Percentiles rank a stretch among this genome's conserved stretches.
Conservation (phyloP, 2,329 filamentous ascomycete genomes). For the Alternaria alternata region DNA sequence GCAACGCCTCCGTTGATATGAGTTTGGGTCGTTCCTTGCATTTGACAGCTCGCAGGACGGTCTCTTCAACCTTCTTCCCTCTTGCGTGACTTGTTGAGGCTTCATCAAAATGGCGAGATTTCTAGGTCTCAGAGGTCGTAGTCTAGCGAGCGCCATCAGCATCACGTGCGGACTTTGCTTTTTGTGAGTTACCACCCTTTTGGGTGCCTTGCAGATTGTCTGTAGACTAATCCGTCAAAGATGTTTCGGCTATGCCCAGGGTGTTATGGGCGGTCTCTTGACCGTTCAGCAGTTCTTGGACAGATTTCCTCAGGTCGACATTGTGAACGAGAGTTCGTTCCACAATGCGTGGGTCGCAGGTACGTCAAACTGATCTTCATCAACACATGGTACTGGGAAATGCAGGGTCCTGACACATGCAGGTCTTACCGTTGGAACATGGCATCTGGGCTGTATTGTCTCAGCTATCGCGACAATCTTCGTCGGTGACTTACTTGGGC, state of each 20-base stretch:
- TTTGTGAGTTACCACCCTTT: constrained; percentile 25
- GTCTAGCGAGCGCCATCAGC: constrained; percentile 33
- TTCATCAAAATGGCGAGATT: constrained; percentile 30
- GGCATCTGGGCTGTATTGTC: constrained; percentile 64
- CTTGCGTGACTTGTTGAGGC: background rate
- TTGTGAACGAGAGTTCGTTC: constrained; percentile 28
- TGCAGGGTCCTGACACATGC: background rate
- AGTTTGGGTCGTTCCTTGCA: constrained; percentile 1
- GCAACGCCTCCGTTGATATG: background rate
- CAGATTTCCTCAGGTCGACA: constrained; percentile 38
- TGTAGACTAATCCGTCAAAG: constrained; percentile 33
- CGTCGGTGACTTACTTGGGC: constrained; percentile 59
- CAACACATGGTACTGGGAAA: background rate
- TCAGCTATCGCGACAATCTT: constrained; percentile 62
- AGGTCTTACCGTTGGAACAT: constrained; percentile 43
- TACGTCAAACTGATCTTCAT: constrained; percentile 9
- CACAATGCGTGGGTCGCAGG: constrained; percentile 38
- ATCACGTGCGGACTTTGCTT: constrained; percentile 39
- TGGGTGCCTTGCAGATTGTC: background rate
- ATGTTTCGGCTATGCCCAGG: constrained; percentile 68
- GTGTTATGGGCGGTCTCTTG: constrained; percentile 74
- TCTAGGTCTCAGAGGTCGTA: constrained; percentile 31
- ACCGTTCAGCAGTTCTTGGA: constrained; percentile 69
- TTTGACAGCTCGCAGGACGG: background rate
- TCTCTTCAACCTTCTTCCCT: background rate